Evolutionary conservation across 208 protist species (phyloP).

Genomic region (Ichthyophonus hoferi): DNA sequence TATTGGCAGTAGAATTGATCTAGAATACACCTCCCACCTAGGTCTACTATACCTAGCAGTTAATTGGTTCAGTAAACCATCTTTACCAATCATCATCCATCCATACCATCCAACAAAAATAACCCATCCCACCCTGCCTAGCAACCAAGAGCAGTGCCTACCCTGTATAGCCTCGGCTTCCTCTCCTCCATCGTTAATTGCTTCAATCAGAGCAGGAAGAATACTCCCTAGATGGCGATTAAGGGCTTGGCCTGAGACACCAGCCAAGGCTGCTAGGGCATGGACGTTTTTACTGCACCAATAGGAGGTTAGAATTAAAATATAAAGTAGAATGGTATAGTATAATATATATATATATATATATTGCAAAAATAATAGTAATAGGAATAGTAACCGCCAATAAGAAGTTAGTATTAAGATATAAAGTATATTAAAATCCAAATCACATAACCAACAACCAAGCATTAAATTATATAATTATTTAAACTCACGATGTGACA

Average conservation of each 20-base stretch:
- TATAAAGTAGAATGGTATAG: not conserved
- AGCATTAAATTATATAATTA: too few relatives aligned
- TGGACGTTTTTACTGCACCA: constrained; percentile 49
- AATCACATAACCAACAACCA: too few relatives aligned
- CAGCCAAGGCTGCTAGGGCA: constrained; percentile 59
- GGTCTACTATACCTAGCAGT: too few relatives aligned
- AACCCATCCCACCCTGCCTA: too few relatives aligned
- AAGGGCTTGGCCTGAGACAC: constrained; percentile 58
- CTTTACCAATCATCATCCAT: too few relatives aligned
- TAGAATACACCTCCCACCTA: too few relatives aligned
- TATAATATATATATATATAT: not conserved
- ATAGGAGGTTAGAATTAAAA: not conserved
- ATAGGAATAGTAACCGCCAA: not conserved
- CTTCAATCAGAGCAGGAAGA: constrained; percentile 55
- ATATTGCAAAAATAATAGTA: not conserved
- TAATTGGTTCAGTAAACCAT: too few relatives aligned
- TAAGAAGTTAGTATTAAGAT: not conserved
- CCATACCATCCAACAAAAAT: too few relatives aligned
- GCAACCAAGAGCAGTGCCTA: not conserved
- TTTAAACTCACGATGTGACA: constrained; percentile 47
- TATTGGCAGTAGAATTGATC: too few relatives aligned
- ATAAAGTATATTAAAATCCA: too few relatives aligned
- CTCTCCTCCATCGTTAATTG: not conserved
- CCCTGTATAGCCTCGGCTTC: constrained; percentile 6
- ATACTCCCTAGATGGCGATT: constrained; percentile 57